phyloP scores from a whole-genome alignment of 108 stramenopile genomes.

The Stephanodiscus triporus region DNA sequence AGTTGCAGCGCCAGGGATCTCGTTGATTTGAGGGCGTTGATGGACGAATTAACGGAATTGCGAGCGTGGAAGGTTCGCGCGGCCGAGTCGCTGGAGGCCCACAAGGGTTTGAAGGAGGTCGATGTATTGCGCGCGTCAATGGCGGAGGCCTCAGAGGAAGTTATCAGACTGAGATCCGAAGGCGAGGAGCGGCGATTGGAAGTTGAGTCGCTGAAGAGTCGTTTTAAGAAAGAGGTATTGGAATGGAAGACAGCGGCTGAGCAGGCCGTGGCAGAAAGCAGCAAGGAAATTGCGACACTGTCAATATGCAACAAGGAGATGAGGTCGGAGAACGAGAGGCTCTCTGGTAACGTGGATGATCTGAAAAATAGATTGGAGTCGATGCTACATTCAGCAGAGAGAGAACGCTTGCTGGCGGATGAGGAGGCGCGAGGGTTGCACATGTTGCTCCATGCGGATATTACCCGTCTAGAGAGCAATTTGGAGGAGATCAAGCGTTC shows the following conservation, averaged over 20 bases:
- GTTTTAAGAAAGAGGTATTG: too few species aligned
- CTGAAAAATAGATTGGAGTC: background rate
- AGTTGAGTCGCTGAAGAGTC: background rate
- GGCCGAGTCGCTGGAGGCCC: background rate
- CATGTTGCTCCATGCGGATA: background rate
- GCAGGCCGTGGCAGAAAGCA: background rate
- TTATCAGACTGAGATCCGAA: background rate
- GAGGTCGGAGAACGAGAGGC: background rate
- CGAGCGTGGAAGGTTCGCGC: background rate
- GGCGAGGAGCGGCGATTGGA: background rate
- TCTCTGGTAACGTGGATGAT: background rate
- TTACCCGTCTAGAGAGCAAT: background rate
- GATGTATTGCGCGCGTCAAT: background rate
- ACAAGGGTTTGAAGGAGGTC: background rate
- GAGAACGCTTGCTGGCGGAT: background rate
- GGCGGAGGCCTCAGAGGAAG: background rate
- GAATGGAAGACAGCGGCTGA: background rate
- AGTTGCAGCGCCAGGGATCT: conserved; percentile 9
- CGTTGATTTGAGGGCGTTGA: background rate
- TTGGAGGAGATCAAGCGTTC: conserved; percentile 7
- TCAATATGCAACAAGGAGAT: background rate
- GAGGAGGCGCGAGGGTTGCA: conserved; percentile 1
- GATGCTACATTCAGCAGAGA: background rate
- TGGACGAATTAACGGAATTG: conserved; percentile 3
- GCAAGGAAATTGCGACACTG: too few species aligned